Base-by-base conservation (phyloP, 176 grass and related monocot genomes). In the Cenchrus americanus region DNA sequence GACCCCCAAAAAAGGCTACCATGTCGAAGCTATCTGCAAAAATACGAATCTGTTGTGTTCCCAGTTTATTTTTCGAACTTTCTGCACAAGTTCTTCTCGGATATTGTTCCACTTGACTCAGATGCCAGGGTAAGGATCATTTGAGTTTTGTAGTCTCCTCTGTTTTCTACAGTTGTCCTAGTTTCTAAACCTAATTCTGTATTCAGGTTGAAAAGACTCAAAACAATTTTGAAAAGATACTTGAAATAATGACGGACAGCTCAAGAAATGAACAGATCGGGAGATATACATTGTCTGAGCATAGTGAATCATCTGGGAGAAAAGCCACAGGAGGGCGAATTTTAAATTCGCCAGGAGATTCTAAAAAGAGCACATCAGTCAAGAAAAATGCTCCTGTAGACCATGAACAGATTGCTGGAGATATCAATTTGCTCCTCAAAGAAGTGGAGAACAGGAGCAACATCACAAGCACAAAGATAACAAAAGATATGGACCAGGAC, bases 71-170 rank as follows among this genome's bases (percentile, higher is more conserved):
- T 98, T 84, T 93, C 93, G 24, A 82, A 88, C 30, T 98, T 92
- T 78, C 84, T 98, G 52, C 96, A 98, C 89, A 93, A 95, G 53
- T 98, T 98, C 86, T 98, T 93, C 86, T 95, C 93, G 14, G 92
- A 92, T 79, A 69, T 98, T 88, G 86, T 95, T 93, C 93, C 85
- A 77, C 93, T 98, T 75, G 93, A 91, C 62, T 91, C 96, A 5
- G 93, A 98, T 87, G 86, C 93, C 77, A 93, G 96, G 96, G 96
- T 98, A 87, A 87, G 87, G 66, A 67, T 62, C 17, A 49, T 79
- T 77, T 32, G 41, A 76, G 19, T 78, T 78, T 51, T 51, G 44
- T 63, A 34, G 76, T 86, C 40, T 63, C 54, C 62, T 84, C 71
- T 85, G 73, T 18, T 80, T 76, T 51, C 49, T 46, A 66, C 27